Evolutionary conservation across 2,329 filamentous ascomycete species (phyloP).

Genomic region (Penicillium sp.): DNA sequence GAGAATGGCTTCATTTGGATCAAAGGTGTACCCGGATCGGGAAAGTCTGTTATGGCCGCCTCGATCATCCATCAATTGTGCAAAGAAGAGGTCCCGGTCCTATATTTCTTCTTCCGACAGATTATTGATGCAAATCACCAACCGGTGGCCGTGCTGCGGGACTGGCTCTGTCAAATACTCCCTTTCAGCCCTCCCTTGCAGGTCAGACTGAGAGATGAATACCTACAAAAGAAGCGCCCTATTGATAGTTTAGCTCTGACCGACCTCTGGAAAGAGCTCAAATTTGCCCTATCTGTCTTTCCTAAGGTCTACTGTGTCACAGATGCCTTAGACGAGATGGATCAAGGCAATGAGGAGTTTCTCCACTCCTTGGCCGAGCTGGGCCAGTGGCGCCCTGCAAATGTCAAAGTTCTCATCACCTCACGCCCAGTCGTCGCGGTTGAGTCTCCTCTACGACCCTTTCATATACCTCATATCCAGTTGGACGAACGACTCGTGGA

Average conservation of each 20-base stretch:
- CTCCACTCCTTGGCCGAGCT: constrained; percentile 36
- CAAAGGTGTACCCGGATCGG: constrained; percentile 26
- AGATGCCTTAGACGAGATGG: constrained; percentile 53
- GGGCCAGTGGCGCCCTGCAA: constrained; percentile 31
- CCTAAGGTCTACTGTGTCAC: constrained; percentile 40
- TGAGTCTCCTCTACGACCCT: not conserved
- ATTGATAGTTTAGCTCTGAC: constrained; percentile 1
- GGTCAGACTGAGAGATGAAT: constrained; percentile 2
- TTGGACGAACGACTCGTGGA: constrained; percentile 8
- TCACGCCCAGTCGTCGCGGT: constrained; percentile 37
- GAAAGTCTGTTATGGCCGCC: constrained; percentile 28
- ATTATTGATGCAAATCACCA: constrained; percentile 24
- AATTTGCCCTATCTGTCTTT: constrained; percentile 4
- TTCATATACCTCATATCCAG: constrained; percentile 11
- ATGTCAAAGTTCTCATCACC: constrained; percentile 48
- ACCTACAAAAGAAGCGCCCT: not conserved
- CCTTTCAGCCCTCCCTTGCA: constrained; percentile 10
- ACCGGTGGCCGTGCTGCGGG: constrained; percentile 15
- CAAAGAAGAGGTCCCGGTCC: constrained; percentile 7
- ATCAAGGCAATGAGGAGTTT: constrained; percentile 39
- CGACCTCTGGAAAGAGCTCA: constrained; percentile 16
- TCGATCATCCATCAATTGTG: constrained; percentile 13
- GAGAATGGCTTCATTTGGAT: constrained; percentile 21
- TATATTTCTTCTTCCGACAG: constrained; percentile 27
- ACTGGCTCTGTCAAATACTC: constrained; percentile 21